A percentile compares a stretch with the other conserved stretches of the same genome.
Evolutionary conservation across 495 filamentous ascomycete species (phyloP).

Genomic region (Hyaloscypha finlandica): DNA sequence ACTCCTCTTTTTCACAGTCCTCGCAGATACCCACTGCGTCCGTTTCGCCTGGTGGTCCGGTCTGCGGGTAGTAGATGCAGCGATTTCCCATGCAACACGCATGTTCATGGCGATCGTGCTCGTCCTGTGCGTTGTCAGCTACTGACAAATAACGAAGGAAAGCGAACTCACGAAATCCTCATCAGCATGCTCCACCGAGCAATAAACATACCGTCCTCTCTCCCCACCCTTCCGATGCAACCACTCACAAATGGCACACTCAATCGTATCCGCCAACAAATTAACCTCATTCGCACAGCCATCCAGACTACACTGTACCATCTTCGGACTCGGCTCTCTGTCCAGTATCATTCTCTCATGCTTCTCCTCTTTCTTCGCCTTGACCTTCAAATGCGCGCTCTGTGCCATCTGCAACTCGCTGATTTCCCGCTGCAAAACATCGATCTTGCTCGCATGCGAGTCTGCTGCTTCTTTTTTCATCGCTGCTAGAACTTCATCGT

Average conservation of each 20-base stretch:
- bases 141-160: not conserved
- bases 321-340: constrained; percentile 34
- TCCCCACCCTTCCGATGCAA: constrained; percentile 34
- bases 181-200: constrained; percentile 43
- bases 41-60: constrained; percentile 14
- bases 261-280: constrained; percentile 34
- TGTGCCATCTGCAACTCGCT: constrained; percentile 27
- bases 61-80: constrained; percentile 24
- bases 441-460: constrained; percentile 8
- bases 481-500: constrained; percentile 24
- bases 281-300: constrained; percentile 36
- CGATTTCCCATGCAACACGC: constrained; percentile 24
- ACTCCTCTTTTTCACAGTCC: constrained; percentile 22
- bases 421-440: constrained; percentile 6
- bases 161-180: constrained; percentile 42
- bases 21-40: constrained; percentile 27
- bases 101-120: constrained; percentile 28
- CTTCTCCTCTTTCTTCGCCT: constrained; percentile 35
- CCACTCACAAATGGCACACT: constrained; percentile 44
- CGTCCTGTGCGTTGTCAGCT: constrained; percentile 12
- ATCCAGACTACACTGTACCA: constrained; percentile 41
- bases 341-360: constrained; percentile 29
- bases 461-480: constrained; percentile 27
- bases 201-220: constrained; percentile 41
- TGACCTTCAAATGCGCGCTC: constrained; percentile 28